Evolutionary conservation across 176 grass and related monocot species (phyloP), one percentile per base, ranked within the genome.

Genomic region (Triticum monococcum): DNA sequence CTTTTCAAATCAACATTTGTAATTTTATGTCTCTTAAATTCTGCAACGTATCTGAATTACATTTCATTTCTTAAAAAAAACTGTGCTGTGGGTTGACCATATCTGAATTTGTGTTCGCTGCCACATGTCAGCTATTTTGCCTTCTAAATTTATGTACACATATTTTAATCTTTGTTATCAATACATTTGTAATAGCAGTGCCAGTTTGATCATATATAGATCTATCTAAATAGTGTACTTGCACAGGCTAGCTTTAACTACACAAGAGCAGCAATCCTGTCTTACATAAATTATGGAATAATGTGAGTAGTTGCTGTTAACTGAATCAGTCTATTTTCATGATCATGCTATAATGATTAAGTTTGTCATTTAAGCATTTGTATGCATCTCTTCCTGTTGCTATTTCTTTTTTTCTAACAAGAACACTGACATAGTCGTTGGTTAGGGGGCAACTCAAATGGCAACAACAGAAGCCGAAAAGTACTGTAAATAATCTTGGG

Each of bases 401-500:
- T 48, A 48, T 14, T 14, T 13, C 43, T 45, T 5, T 48, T 68
- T 68, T 68, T 11, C 5, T 37, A 2, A 11, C 32, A 69, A 35
- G 32, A 69, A 8, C 16, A 69, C 4, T 69, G 67, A 69, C 4
- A 69, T 68, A 38, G 18, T 38, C 6, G 33, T 22, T n/a, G 18
- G 37, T 41, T 72, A 7, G 70, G 68, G 70, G 70, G 13, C 41
- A 72, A 43, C 70, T 24, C 13, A 72, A 72, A 72, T 72, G 70
- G 82, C 72, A 63, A 84, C 85, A 68, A 84, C 64, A 5, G 69
- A 79, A 89, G 87, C 60, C 80, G 14, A 64, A 32, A 86, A 89
- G 87, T 72, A 89, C 64, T 30, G 89, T 95, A 16, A 91, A 87
- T 70, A 88, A 98, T 76, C 86, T 96, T 14, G 86, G 93, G 45